Conservation (phyloP, 208 protist genomes). For the Porcisia deanei region DNA sequence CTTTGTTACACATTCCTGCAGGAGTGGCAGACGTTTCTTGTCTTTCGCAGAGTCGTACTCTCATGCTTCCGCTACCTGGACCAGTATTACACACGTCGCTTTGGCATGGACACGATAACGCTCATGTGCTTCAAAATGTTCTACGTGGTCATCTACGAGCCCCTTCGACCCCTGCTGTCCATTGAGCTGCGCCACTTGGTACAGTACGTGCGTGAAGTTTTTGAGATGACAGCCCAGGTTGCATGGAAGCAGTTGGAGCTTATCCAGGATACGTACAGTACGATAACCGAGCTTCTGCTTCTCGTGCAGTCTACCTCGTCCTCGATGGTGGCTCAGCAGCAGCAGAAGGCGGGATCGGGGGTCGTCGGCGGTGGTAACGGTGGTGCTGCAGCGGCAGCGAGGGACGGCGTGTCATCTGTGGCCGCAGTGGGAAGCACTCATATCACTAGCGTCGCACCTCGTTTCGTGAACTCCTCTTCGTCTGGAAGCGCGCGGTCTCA, state of each 20-base stretch:
- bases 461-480: neutral
- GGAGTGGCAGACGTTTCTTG: constrained; percentile 58
- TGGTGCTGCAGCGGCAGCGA: neutral
- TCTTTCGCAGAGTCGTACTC: constrained; percentile 64
- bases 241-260: constrained; percentile 28
- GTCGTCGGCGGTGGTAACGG: constrained; percentile 5
- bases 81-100: constrained; percentile 73
- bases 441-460: neutral
- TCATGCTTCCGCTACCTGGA: constrained; percentile 88
- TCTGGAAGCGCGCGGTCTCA: neutral
- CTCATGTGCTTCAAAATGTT: constrained; percentile 83
- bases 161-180: constrained; percentile 38
- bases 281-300: constrained; percentile 42
- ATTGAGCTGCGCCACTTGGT: constrained; percentile 39
- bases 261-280: constrained; percentile 32
- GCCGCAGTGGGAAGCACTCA: neutral
- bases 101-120: constrained; percentile 66
- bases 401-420: constrained; percentile 3
- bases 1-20: constrained; percentile 50
- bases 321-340: constrained; percentile 43
- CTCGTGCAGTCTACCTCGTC: constrained; percentile 43
- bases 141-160: constrained; percentile 74
- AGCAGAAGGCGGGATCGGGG: constrained; percentile 2
- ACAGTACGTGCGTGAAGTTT: constrained; percentile 30
- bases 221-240: constrained; percentile 25